Percentiles rank a stretch among this genome's conserved stretches.
Evolutionary conservation across 345 rosid genomes (phyloP).

Genomic region (Acer saccharum): DNA sequence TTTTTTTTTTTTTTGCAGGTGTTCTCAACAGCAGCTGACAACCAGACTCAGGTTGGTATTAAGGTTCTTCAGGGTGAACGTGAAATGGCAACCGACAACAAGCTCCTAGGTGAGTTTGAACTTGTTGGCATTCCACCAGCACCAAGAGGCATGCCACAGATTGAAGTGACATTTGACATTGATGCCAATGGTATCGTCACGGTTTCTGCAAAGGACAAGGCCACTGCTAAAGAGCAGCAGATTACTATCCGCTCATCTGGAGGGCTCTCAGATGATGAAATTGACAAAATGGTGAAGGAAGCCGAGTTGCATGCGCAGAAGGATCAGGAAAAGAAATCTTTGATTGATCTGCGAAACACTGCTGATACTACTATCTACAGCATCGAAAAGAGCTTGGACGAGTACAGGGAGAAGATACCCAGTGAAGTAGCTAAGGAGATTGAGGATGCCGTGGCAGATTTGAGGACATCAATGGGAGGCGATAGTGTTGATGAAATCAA

Average conservation of each 20-base stretch:
- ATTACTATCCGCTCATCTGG: conserved; percentile 92
- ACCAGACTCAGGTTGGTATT: conserved; percentile 85
- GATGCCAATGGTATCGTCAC: conserved; percentile 93
- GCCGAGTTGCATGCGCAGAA: conserved; percentile 77
- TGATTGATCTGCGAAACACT: conserved; percentile 69
- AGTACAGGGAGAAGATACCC: conserved; percentile 83
- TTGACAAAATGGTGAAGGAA: conserved; percentile 87
- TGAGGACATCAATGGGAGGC: conserved; percentile 63
- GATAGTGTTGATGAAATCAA: conserved; percentile 68
- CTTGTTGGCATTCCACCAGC: conserved; percentile 90
- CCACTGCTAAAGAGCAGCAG: conserved; percentile 78
- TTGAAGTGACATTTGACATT: conserved; percentile 87
- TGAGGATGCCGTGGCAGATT: conserved; percentile 68
- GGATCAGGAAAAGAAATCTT: conserved; percentile 69
- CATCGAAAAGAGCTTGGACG: conserved; percentile 80
- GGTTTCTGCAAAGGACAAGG: conserved; percentile 88
- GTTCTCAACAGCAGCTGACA: conserved; percentile 93
- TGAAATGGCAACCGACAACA: conserved; percentile 90
- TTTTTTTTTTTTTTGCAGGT: conserved; percentile 36
- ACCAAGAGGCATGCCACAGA: conserved; percentile 84
- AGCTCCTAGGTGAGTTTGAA: conserved; percentile 76
- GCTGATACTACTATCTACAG: conserved; percentile 87
- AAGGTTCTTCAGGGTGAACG: conserved; percentile 93
- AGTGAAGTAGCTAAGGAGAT: conserved; percentile 70
- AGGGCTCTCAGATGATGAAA: conserved; percentile 82